A percentile compares a stretch with the other conserved stretches of the same genome.
Conservation (phyloP, 2,329 filamentous ascomycete genomes). For the Penicillium decumbens region DNA sequence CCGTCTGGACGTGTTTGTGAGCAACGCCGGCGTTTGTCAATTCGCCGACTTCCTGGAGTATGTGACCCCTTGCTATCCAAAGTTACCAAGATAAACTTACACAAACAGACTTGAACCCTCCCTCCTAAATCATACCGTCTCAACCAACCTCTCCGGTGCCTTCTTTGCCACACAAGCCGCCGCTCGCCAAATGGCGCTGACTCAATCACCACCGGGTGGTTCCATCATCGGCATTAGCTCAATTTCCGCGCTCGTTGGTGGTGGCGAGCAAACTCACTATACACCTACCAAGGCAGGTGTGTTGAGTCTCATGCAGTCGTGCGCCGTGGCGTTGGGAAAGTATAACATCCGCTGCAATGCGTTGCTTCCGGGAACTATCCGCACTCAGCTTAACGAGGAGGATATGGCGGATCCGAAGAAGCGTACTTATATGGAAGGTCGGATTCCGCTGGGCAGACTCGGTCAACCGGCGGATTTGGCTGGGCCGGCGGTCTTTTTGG, state of each 20-base stretch:
- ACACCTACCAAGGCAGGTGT: conserved; percentile 85
- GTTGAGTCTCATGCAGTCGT: conserved; percentile 74
- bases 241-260: conserved; percentile 53
- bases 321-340: conserved; percentile 70
- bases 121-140: conserved; percentile 66
- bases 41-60: conserved; percentile 81
- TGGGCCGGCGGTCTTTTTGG: conserved; percentile 80
- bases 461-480: conserved; percentile 69
- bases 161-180: conserved; percentile 85
- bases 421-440: conserved; percentile 70
- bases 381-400: conserved; percentile 77
- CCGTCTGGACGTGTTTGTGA: conserved; percentile 72
- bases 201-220: conserved; percentile 63
- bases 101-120: conserved; percentile 55
- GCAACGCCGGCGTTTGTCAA: conserved; percentile 82
- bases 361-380: conserved; percentile 74
- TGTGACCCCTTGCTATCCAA: conserved; percentile 16
- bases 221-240: conserved; percentile 59
- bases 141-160: conserved; percentile 80
- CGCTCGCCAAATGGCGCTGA: conserved; percentile 76
- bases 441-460: conserved; percentile 74
- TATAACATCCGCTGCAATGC: conserved; percentile 79
- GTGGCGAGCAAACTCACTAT: conserved; percentile 75
- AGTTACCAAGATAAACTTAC: neutral
- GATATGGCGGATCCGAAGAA: conserved; percentile 71